Evolutionary conservation across 495 filamentous ascomycete genomes (phyloP).

Genomic region (Aspergillus egyptiacus): DNA sequence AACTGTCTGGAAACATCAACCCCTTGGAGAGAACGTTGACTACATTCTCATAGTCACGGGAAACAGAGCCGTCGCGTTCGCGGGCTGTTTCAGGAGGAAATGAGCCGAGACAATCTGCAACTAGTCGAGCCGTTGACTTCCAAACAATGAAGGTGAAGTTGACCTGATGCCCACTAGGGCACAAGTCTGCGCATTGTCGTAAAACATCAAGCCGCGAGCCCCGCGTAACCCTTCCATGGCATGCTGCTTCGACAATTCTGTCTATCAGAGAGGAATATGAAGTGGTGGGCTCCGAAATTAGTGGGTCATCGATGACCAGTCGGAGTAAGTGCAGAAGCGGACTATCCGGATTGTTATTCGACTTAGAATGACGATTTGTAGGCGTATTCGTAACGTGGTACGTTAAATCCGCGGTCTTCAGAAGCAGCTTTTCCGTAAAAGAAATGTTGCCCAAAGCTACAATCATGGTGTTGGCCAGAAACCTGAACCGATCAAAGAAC

Average conservation of each 20-base stretch:
- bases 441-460: constrained; percentile 61
- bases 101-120: constrained; percentile 31
- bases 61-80: constrained; percentile 37
- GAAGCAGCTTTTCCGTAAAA: constrained; percentile 70
- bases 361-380: constrained; percentile 26
- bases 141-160: constrained; percentile 27
- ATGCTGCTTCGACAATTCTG: constrained; percentile 37
- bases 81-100: constrained; percentile 39
- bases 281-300: constrained; percentile 18
- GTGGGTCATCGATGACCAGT: constrained; percentile 22
- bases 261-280: constrained; percentile 31
- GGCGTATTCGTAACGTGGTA: constrained; percentile 48
- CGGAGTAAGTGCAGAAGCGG: constrained; percentile 41
- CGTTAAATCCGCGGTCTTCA: constrained; percentile 35
- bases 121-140: constrained; percentile 30
- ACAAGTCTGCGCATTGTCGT: constrained; percentile 35
- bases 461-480: constrained; percentile 56
- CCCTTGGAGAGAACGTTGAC: constrained; percentile 62
- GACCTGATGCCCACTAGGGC: constrained; percentile 8
- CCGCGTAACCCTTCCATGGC: constrained; percentile 47
- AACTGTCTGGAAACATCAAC: constrained; percentile 38
- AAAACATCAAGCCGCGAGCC: constrained; percentile 42
- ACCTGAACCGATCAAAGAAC: constrained; percentile 57
- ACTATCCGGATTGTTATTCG: constrained; percentile 26
- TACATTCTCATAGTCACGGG: constrained; percentile 62